phyloP scores from a whole-genome alignment of 495 filamentous ascomycete species.

The Filosporella fistucella region DNA sequence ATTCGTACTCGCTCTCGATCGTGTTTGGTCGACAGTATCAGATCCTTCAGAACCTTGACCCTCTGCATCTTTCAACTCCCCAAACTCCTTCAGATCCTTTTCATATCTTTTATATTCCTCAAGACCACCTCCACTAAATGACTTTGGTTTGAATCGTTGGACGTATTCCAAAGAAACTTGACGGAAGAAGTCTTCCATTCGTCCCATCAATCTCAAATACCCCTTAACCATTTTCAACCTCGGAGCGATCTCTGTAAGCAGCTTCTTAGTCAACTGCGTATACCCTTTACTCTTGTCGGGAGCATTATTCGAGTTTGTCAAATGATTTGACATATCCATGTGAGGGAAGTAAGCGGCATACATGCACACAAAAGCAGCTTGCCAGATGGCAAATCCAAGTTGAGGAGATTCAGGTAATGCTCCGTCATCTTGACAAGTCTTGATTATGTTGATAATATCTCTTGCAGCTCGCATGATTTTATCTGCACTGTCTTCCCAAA shows the following conservation, averaged over 20 bases:
- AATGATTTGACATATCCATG: constrained; percentile 67
- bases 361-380: constrained; percentile 64
- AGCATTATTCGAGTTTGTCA: constrained; percentile 31
- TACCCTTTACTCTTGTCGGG: constrained; percentile 22
- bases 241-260: constrained; percentile 54
- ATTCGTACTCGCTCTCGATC: constrained; percentile 24
- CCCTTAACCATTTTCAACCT: constrained; percentile 67
- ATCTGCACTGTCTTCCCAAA: constrained; percentile 73
- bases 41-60: constrained; percentile 17
- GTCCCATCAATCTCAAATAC: constrained; percentile 63
- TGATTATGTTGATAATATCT: constrained; percentile 71
- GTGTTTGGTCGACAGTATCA: constrained; percentile 14
- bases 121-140: constrained; percentile 45
- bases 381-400: constrained; percentile 77
- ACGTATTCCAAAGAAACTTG: constrained; percentile 58
- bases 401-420: constrained; percentile 74
- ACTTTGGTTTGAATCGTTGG: constrained; percentile 4
- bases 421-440: constrained; percentile 66
- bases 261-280: constrained; percentile 34
- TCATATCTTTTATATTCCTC: constrained; percentile 60
- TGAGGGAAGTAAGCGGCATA: constrained; percentile 73
- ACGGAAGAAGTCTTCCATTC: constrained; percentile 64
- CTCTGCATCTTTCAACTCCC: constrained; percentile 21
- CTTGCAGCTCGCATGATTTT: constrained; percentile 69
- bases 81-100: constrained; percentile 27